phyloP scores from a whole-genome alignment of 345 rosid genomes.

The Hibiscus tridactylites region DNA sequence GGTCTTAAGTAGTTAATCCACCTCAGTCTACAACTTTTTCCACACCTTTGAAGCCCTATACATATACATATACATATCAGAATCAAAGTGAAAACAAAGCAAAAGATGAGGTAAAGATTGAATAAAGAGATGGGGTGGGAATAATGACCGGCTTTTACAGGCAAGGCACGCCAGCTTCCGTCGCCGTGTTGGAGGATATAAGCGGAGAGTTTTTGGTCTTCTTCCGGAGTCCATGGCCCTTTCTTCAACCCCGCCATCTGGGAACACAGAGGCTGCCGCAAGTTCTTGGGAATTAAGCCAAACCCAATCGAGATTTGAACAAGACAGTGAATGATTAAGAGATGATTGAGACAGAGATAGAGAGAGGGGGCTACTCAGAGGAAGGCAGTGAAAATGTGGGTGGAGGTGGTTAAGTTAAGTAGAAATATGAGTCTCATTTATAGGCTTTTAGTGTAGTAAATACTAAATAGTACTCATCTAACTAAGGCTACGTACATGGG shows the following conservation, averaged over 20 bases:
- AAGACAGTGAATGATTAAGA: background rate
- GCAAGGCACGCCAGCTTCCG: slow-evolving; percentile 27
- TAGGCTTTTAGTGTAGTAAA: background rate
- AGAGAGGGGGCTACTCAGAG: too few species aligned
- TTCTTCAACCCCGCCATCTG: slow-evolving; percentile 43
- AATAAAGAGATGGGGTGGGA: background rate
- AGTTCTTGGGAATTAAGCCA: background rate
- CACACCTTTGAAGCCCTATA: slow-evolving; percentile 54
- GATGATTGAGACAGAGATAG: background rate
- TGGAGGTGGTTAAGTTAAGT: background rate
- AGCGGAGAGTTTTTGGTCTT: slow-evolving; percentile 42
- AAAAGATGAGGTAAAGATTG: background rate
- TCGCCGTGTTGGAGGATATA: slow-evolving; percentile 36
- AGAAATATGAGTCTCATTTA: background rate
- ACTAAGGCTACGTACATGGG: too few species aligned
- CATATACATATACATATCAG: background rate
- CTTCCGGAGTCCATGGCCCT: slow-evolving; percentile 64
- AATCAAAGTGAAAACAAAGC: background rate
- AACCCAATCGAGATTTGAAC: background rate
- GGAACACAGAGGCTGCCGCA: slow-evolving; percentile 33
- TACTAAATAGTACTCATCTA: too few species aligned
- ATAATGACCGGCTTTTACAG: slow-evolving; percentile 30
- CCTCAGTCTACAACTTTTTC: slow-evolving; percentile 44
- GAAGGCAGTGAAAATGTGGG: background rate
- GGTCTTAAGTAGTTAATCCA: too few species aligned